phyloP scores from a whole-genome alignment of 2,329 filamentous ascomycete genomes.

The Clarireedia homoeocarpa region DNA sequence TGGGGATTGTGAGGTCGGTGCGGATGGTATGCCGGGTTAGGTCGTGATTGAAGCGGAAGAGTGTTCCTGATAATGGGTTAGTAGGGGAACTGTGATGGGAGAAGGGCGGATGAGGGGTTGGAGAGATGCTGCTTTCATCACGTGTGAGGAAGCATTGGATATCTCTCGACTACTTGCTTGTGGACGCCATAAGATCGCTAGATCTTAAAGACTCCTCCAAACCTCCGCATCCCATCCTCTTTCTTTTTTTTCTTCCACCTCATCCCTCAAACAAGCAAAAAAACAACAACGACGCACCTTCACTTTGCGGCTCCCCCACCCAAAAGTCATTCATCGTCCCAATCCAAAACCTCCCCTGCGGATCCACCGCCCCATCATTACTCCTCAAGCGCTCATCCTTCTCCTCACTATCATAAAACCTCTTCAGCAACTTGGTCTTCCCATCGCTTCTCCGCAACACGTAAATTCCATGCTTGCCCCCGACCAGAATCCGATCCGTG shows the following conservation, averaged over 20 bases:
- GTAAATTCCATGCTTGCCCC: constrained; percentile 76
- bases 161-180: too few species aligned
- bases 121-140: not conserved
- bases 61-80: constrained; percentile 43
- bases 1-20: constrained; percentile 67
- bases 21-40: constrained; percentile 52
- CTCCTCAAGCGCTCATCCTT: constrained; percentile 45
- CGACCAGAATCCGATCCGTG: constrained; percentile 61
- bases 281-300: constrained; percentile 24
- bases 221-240: too few species aligned
- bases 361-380: constrained; percentile 80
- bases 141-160: not conserved
- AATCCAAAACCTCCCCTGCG: constrained; percentile 74
- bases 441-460: constrained; percentile 58
- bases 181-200: not conserved
- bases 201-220: not conserved
- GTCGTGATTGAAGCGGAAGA: constrained; percentile 64
- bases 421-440: constrained; percentile 44
- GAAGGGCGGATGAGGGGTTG: not conserved
- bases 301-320: constrained; percentile 29
- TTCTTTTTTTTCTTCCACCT: too few species aligned
- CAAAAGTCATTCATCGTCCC: constrained; percentile 77
- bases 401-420: constrained; percentile 34
- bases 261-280: not conserved
- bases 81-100: not conserved